Percentiles rank a stretch among this genome's conserved stretches.
These are phyloP conservation scores for Babesia bigemina DNA, from an alignment of 169 alveolate genomes.

Conservation along the genomic window DNA sequence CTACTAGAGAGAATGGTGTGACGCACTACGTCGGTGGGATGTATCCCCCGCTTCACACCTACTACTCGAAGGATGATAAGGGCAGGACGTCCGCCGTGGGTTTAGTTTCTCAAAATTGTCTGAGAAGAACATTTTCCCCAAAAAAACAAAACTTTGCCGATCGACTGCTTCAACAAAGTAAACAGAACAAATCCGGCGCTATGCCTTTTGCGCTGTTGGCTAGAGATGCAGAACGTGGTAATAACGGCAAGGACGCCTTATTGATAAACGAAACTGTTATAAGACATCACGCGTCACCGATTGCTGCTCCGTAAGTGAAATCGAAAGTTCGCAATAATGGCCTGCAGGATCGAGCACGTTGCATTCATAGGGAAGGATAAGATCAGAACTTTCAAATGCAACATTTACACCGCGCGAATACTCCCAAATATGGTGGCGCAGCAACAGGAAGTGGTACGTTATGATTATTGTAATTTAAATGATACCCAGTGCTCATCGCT, in stretches of 20 bases:
- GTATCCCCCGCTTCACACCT: constrained; percentile 43
- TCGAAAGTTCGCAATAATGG: background rate
- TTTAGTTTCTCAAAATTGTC: constrained; percentile 17
- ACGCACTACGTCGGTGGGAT: constrained; percentile 32
- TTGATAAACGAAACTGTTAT: constrained; percentile 14
- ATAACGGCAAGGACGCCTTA: background rate
- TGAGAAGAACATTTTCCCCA: constrained; percentile 7
- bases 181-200: background rate
- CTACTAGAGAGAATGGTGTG: background rate
- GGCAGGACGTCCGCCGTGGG: background rate
- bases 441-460: constrained; percentile 21
- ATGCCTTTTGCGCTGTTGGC: constrained; percentile 25
- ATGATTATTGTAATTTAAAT: background rate
- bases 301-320: constrained; percentile 10
- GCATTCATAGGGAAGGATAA: constrained; percentile 24
- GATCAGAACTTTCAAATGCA: constrained; percentile 19
- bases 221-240: background rate
- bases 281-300: constrained; percentile 4
- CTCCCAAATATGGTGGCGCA: constrained; percentile 1
- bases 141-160: constrained; percentile 12
- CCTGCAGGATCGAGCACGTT: constrained; percentile 24
- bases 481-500: constrained; percentile 21
- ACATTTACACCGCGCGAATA: constrained; percentile 18
- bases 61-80: constrained; percentile 2
- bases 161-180: background rate